Evolutionary conservation across 345 rosid genomes (phyloP), one percentile per base, ranked within the genome.

Genomic region (Orychophragmus violaceus): DNA sequence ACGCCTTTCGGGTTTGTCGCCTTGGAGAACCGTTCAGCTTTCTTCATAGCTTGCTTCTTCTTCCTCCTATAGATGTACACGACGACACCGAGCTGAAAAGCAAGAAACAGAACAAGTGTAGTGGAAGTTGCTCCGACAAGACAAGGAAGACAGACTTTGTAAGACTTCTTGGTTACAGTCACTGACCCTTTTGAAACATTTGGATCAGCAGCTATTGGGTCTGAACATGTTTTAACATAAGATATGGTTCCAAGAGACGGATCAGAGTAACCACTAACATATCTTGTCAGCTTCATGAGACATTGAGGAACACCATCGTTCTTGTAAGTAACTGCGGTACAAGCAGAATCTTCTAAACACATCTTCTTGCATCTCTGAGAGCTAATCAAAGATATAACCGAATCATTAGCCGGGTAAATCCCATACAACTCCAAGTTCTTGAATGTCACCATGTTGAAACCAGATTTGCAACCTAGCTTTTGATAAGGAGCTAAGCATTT

Each of bases 171-270:
- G 17, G 48, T 58, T 12, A 28, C 52, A 33, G 13, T 29, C 1
- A 63, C 69, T 42, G 64, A 39, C 30, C 76, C 61, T 56, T 68
- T 69, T 1, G 63, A 21, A 48, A 5, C 18, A 37, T 28, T 74
- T 67, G 90, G 89, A 81, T 90, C 72, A 69, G 46, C 91, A 13
- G 97, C 84, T 8, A 78, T 3, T 3, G 97, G 97, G 37, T 88
- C 87, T 5, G 57, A 64, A 78, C 97, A 90, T 25, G 45, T 79
- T 85, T 85, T 90, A 29, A 84, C 80, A 80, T 77, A 90, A 24
- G 97, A 86, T 21, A 80, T 21, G 1, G 91, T 77, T 67, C 77
- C 74, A 46, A 84, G 27, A 32, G 89, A 84, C n/a, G 90, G 83
- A 49, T 83, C 83, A 23, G 82, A 78, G 77, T 84, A 79, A 46